Conservation (phyloP, 2,329 filamentous ascomycete genomes). For the Botryotinia calthae region DNA sequence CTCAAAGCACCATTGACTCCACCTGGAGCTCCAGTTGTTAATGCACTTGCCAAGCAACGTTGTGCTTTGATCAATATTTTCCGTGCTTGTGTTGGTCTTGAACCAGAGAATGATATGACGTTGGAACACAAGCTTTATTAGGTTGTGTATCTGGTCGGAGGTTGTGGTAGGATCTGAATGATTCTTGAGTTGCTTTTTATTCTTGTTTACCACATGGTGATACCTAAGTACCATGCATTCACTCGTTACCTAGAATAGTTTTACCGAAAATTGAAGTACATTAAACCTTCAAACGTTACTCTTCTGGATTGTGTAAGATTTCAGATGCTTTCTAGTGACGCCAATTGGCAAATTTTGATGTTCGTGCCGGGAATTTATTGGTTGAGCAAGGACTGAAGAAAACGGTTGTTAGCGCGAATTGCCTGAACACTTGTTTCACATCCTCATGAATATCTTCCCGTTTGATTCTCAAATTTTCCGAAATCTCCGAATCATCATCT, state of each 20-base stretch:
- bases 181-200: slow-evolving; percentile 13
- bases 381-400: not conserved
- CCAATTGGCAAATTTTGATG: not conserved
- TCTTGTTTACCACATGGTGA: slow-evolving; percentile 32
- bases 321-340: not conserved
- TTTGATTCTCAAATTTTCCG: not conserved
- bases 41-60: slow-evolving; percentile 93
- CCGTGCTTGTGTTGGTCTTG: slow-evolving; percentile 92
- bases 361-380: not conserved
- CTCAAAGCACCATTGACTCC: slow-evolving; percentile 93
- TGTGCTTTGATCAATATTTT: slow-evolving; percentile 96
- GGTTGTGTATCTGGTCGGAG: slow-evolving; percentile 22
- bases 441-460: not conserved
- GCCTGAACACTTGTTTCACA: not conserved
- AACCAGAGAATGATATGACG: slow-evolving; percentile 98
- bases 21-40: slow-evolving; percentile 91
- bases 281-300: slow-evolving; percentile 5
- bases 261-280: slow-evolving; percentile 2
- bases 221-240: slow-evolving; percentile 37
- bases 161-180: slow-evolving; percentile 6
- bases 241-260: slow-evolving; percentile 32
- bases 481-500: not conserved
- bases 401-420: not conserved
- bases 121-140: slow-evolving; percentile 97
- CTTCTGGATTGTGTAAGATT: not conserved